Conservation (phyloP, 805 yeast genomes). For the Saccharomycopsis olivae region DNA sequence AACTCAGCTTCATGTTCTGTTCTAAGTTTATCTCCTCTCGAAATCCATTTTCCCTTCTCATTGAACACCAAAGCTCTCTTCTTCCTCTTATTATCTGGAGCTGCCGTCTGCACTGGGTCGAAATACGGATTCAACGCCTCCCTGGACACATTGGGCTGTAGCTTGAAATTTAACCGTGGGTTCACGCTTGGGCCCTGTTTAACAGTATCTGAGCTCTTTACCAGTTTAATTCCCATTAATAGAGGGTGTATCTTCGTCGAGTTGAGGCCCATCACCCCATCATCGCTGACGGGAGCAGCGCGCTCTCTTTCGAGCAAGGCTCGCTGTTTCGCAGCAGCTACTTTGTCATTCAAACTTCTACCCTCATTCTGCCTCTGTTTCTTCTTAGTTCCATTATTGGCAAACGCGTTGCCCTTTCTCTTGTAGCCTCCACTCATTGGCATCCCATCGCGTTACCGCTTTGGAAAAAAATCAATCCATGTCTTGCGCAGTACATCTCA, state of each 20-base stretch:
- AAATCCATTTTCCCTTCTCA: slow-evolving; percentile 52
- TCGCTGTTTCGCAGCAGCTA: slow-evolving; percentile 6
- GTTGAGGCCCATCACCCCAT: slow-evolving; percentile 2
- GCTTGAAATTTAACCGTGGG: slow-evolving; percentile 5
- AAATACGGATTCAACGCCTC: slow-evolving; percentile 30
- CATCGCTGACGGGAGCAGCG: not conserved
- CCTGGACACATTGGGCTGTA: slow-evolving; percentile 15
- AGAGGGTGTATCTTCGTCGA: slow-evolving; percentile 25
- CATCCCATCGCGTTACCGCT: too few species aligned
- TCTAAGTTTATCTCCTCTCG: slow-evolving; percentile 34
- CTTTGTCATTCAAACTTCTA: slow-evolving; percentile 2
- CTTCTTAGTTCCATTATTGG: not conserved
- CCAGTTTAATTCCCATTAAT: slow-evolving; percentile 19
- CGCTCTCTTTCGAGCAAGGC: not conserved
- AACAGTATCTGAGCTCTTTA: not conserved
- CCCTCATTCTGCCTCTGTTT: not conserved
- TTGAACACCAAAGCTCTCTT: slow-evolving; percentile 40
- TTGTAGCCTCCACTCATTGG: not conserved
- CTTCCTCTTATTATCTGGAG: slow-evolving; percentile 18
- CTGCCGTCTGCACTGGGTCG: slow-evolving; percentile 19
- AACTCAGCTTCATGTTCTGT: slow-evolving; percentile 28
- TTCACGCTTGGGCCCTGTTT: not conserved
- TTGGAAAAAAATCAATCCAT: too few species aligned
- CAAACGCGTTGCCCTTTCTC: too few species aligned
- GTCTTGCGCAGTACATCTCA: too few species aligned